Evolutionary conservation across 2,329 filamentous ascomycete species (phyloP).

Genomic region (Fusarium fracticaudum): DNA sequence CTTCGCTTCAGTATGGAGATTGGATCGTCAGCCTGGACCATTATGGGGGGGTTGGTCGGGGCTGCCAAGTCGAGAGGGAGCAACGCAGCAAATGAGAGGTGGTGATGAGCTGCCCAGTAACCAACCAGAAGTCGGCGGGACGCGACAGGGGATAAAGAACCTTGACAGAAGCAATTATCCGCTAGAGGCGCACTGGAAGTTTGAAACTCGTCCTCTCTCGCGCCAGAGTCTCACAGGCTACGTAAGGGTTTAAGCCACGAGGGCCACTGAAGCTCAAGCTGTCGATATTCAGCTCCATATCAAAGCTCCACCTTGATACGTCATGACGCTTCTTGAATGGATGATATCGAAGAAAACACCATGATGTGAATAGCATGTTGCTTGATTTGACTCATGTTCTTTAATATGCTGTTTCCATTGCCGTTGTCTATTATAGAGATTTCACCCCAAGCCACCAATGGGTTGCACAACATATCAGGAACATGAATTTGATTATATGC

Average conservation of each 20-base stretch:
- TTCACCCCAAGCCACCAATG: too few species aligned
- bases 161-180: constrained; percentile 35
- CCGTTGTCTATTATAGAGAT: background rate
- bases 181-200: constrained; percentile 23
- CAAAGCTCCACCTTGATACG: constrained; percentile 22
- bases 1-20: constrained; percentile 34
- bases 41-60: constrained; percentile 39
- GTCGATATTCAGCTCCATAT: constrained; percentile 4
- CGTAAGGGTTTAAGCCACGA: constrained; percentile 32
- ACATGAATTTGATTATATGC: background rate
- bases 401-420: background rate
- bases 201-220: constrained; percentile 2
- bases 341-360: background rate
- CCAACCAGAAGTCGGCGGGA: constrained; percentile 37
- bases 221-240: constrained; percentile 10
- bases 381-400: background rate
- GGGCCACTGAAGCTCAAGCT: constrained; percentile 16
- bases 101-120: constrained; percentile 1
- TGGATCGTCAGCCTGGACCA: constrained; percentile 37
- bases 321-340: constrained; percentile 7
- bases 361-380: background rate
- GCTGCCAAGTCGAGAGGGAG: constrained; percentile 34
- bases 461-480: background rate
- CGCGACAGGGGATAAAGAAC: constrained; percentile 10
- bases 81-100: constrained; percentile 28